A percentile compares a stretch with the other conserved stretches of the same genome.
These are phyloP conservation scores for Teunomyces cretensis DNA, from an alignment of 805 yeast species.

Conservation along the genomic window DNA sequence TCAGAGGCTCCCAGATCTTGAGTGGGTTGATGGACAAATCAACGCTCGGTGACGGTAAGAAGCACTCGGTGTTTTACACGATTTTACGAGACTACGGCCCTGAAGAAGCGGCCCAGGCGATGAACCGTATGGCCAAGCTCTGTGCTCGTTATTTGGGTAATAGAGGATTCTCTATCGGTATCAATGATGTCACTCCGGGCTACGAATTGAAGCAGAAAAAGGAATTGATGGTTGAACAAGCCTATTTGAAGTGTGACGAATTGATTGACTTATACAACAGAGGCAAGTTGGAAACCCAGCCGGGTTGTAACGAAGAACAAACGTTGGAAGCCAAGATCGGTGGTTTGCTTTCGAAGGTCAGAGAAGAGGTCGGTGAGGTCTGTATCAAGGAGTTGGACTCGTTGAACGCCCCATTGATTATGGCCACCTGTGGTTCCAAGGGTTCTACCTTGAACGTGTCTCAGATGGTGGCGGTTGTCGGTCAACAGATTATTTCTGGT, in stretches of 20 bases:
- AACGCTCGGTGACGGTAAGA: conserved; percentile 95
- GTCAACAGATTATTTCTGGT: conserved; percentile 98
- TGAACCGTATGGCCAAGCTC: conserved; percentile 99
- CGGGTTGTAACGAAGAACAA: conserved; percentile 98
- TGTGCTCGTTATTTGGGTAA: conserved; percentile 95
- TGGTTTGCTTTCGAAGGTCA: conserved; percentile 91
- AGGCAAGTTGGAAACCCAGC: conserved; percentile 95
- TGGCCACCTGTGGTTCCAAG: conserved; percentile 99
- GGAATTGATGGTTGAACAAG: conserved; percentile 85
- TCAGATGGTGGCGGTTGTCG: conserved; percentile 99
- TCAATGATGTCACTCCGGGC: conserved; percentile 96
- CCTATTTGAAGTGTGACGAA: conserved; percentile 89
- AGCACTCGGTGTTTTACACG: conserved; percentile 93
- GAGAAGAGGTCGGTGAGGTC: conserved; percentile 98
- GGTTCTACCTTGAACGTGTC: conserved; percentile 98
- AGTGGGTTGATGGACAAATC: conserved; percentile 98
- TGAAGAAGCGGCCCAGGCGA: conserved; percentile 89
- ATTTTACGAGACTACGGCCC: conserved; percentile 97
- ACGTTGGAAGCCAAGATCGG: conserved; percentile 97
- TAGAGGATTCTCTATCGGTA: conserved; percentile 96
- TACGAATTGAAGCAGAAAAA: conserved; percentile 69
- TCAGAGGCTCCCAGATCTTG: conserved; percentile 83
- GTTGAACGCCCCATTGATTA: conserved; percentile 92
- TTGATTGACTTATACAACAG: conserved; percentile 72
- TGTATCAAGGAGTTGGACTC: conserved; percentile 90